Evolutionary conservation across 1,284 basidiomycete genomes (phyloP), one percentile per base, ranked within the genome.

Genomic region (Cutaneotrichosporon spelunceum): DNA sequence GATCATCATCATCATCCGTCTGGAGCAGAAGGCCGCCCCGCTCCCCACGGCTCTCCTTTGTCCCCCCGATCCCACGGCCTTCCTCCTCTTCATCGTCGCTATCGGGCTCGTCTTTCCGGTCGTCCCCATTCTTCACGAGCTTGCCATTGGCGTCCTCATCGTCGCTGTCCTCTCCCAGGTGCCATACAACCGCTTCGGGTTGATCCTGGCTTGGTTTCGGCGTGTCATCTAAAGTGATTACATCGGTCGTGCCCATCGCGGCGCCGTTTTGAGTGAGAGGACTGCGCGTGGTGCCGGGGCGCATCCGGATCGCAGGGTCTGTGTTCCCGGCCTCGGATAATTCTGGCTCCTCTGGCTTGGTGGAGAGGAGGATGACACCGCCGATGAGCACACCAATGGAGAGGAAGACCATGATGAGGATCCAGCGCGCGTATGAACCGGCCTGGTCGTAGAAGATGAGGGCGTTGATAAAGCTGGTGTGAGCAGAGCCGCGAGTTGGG

Each of bases 401-500:
- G 49, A 87, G 76, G 72, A 90, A 92, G 65, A 94, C 90, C 55
- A 90, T 83, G 79, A 93, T 88, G 23, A 94, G 84, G 21, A 88
- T 86, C 90, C 91, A 93, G 19, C 87, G 83, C 61, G 88, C 82
- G 77, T 93, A 96, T 21, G 90, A 84, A 62, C 85, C 87, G 0
- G 90, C 85, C 79, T 91, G 85, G 70, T 93, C 81, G 72, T 90
- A 91, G 78, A 93, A 93, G 74, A 98, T 95, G 56, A 92, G 87
- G n/a, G 76, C 87, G 71, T 96, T 96, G 76, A 98, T 88, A 77
- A 96, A 96, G 65, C 85, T 86, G 21, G 89, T 88, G 26, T 48
- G 16, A n/a, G 26, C 52, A 89, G 77, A 92, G 91, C 48, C 83
- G 83, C 68, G 89, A 77, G 8, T 19, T 13, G 14, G 13, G 14